Base-by-base conservation (phyloP, 257 asterid genomes). In the Fraxinus anomala region DNA sequence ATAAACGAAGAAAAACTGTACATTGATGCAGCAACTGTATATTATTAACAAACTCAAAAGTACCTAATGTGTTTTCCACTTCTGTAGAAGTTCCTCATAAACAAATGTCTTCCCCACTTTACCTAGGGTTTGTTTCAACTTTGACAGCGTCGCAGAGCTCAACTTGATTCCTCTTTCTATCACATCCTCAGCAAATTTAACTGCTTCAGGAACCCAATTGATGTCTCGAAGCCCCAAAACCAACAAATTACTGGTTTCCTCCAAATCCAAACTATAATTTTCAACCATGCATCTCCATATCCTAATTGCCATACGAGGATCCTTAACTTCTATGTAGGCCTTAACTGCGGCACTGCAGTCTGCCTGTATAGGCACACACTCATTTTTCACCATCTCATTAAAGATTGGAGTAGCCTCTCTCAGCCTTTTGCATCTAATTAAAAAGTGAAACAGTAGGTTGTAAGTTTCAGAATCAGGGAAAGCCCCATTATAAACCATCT, bases 311-410 rank as follows among this genome's bases (percentile, higher is more conserved):
- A 89, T 88, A 72, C 82, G 74, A 8, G 90, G 85, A 79, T 89
- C 95, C 47, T 91, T 90, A 66, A 68, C 74, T 73, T 82, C 83
- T 67, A 89, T 2, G 56, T 77, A 90, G 1, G 81, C 40, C 86
- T 78, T 85, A 14, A 89, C 87, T 26, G 93, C 90, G 34, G 75
- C 23, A 81, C 63, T 72, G 49, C 97, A 89, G 70, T 89, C 92
- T 67, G 77, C 54, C 44, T 86, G 93, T 80, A 84, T 76, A 19
- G 94, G 94, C 63, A 88, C 87, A 83, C 70, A 86, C 86, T 91
- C 94, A 67, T 89, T 91, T 59, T 91, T 91, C 83, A 91, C 85
- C 97, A 91, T 91, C 90, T 91, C 97, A 44, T 83, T 77, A 75
- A 89, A 89, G 28, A 89, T 17, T 5, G 84, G 87, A n/a, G 79